Base-by-base conservation (phyloP, 192 early-diverging fungal genomes). In the Coemansia brasiliensis region DNA sequence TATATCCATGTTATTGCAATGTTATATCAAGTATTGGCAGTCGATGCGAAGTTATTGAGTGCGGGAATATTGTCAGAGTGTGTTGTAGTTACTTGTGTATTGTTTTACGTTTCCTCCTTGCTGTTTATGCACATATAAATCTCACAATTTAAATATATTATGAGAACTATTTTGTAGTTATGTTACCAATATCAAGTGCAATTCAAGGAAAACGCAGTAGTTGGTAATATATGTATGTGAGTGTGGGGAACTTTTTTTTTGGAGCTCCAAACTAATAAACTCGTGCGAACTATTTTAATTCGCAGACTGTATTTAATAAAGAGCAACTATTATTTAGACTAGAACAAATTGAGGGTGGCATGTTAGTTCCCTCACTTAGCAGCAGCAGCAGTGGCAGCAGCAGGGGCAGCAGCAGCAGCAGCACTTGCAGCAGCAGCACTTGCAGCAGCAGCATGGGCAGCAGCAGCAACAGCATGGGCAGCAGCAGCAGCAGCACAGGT, bases 401-500 rank as follows among this genome's bases (percentile, higher is more conserved):
- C 55, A 63, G 42, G 49, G 58, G 39, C 60, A 61, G 35, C 57
- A 59, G 65, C 65, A 67, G 52, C 52, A 53, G 35, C 39, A 39
- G 51, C 54, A 57, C 51, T 52, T 54, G 62, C 63, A 65, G 55
- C 39, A 42, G 17, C 48, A 48, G 42, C 60, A 63, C 51, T 61
- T 61, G 48, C 65, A 69, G 37, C 50, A 52, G 37, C 61, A 63
- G 44, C 61, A 71, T 3, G 37, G 39, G 52, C 61, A 64, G 39
- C 68, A 70, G 56, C 57, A 58, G 44, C 68, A 71, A 44, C 61
- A 64, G 52, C 61, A 64, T 0, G 44, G 40, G 52, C 56, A 59
- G 63, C 63, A 65, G 43, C 63, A 65, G 63, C 64, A 71, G 69
- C 69, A 71, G 46, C 69, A 71, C 39, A 71, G 51, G 46, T 71